A percentile compares a stretch with the other conserved stretches of the same genome.
Conservation (phyloP, 306 rosid species). For the Cicer arietinum region DNA sequence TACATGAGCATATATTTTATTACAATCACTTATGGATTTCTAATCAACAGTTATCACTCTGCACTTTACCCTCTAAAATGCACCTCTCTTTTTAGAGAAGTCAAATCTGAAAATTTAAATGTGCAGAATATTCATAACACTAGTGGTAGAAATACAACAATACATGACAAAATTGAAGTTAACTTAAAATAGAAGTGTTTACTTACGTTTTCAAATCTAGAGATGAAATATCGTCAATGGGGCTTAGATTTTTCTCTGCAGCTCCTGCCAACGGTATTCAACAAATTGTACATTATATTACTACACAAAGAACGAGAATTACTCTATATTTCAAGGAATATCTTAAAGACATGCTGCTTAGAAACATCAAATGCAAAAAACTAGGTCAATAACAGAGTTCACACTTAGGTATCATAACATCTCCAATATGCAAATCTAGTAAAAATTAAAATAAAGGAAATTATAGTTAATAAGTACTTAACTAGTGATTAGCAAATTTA, state of each 20-base stretch:
- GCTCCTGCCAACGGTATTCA: slow-evolving; percentile 64
- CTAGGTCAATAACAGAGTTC: slow-evolving; percentile 33
- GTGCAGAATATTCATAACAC: slow-evolving; percentile 21
- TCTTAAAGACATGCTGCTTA: slow-evolving; percentile 25
- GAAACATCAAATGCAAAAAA: slow-evolving; percentile 39
- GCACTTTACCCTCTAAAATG: neutral
- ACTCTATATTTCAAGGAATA: slow-evolving; percentile 41
- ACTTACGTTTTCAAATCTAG: slow-evolving; percentile 94
- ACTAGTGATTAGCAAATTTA: slow-evolving; percentile 15
- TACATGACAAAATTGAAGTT: slow-evolving; percentile 20
- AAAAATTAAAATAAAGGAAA: slow-evolving; percentile 11
- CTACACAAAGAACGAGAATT: slow-evolving; percentile 33
- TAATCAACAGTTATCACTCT: neutral
- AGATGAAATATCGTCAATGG: slow-evolving; percentile 79
- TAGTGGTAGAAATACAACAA: slow-evolving; percentile 21
- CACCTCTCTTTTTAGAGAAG: slow-evolving; percentile 3
- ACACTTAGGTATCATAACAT: slow-evolving; percentile 29
- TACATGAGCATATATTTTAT: neutral
- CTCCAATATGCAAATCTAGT: slow-evolving; percentile 13
- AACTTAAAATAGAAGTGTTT: slow-evolving; percentile 2
- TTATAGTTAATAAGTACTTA: neutral
- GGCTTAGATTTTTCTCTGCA: slow-evolving; percentile 63
- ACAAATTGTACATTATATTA: slow-evolving; percentile 37
- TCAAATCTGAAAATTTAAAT: neutral
- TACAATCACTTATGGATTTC: neutral